Conservation (phyloP, 441 rosid genomes). For the Dalechampia spathulata region DNA sequence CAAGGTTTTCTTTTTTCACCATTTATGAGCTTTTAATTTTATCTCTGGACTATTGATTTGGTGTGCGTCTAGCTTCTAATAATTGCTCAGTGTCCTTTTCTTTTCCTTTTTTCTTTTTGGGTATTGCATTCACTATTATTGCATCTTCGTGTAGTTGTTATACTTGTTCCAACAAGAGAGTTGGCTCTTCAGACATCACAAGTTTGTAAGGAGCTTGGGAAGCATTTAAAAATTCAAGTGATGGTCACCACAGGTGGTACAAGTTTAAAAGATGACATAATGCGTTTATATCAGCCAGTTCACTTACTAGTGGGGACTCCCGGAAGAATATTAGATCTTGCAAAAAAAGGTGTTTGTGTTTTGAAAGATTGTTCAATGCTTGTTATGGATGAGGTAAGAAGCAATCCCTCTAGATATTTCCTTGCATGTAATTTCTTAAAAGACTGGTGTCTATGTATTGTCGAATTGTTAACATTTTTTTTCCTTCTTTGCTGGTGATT, state of each 20-base stretch:
- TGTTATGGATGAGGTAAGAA: constrained; percentile 90
- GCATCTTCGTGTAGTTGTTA: constrained; percentile 54
- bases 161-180: constrained; percentile 94
- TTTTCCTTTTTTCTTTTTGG: neutral
- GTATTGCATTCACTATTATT: neutral
- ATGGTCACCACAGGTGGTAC: constrained; percentile 99
- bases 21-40: too few relatives aligned
- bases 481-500: too few relatives aligned
- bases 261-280: constrained; percentile 94
- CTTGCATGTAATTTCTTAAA: neutral
- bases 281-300: constrained; percentile 97
- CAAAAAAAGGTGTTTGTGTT: constrained; percentile 88
- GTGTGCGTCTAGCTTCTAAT: neutral
- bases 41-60: neutral
- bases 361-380: constrained; percentile 93
- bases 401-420: neutral
- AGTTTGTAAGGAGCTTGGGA: constrained; percentile 96
- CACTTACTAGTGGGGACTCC: constrained; percentile 97
- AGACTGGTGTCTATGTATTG: too few relatives aligned
- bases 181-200: constrained; percentile 99
- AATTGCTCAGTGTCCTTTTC: neutral
- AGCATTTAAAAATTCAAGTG: constrained; percentile 89
- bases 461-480: too few relatives aligned
- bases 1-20: constrained; percentile 48
- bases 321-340: constrained; percentile 89